These are phyloP conservation scores for Eucalyptus microcorys DNA, from an alignment of 345 rosid species.

Conservation along the genomic window DNA sequence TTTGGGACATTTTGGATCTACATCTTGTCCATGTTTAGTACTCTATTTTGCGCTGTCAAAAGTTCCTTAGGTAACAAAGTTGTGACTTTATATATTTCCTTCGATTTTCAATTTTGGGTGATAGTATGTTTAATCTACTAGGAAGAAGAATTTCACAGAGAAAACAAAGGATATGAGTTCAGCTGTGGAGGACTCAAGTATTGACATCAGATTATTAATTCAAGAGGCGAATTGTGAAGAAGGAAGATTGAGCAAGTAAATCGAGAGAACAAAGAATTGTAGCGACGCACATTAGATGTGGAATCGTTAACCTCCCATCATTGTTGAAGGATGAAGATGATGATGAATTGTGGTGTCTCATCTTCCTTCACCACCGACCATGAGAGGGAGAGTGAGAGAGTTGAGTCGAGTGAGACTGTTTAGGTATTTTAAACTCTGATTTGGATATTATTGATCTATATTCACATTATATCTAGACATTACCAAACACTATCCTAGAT, in stretches of 20 bases:
- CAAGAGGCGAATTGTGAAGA: not conserved
- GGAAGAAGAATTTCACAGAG: not conserved
- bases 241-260: not conserved
- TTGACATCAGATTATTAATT: not conserved
- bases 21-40: constrained; percentile 21
- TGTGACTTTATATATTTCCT: constrained; percentile 9
- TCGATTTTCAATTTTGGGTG: not conserved
- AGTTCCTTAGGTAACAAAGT: not conserved
- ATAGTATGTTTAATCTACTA: not conserved
- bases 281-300: not conserved
- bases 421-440: not conserved
- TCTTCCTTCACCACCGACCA: not conserved
- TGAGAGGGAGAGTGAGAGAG: not conserved
- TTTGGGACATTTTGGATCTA: constrained; percentile 22
- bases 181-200: constrained; percentile 13
- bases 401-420: not conserved
- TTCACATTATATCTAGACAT: not conserved
- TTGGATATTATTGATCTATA: not conserved
- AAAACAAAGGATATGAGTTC: constrained; percentile 6
- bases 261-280: not conserved
- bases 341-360: not conserved
- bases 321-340: not conserved
- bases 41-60: constrained; percentile 10
- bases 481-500: not conserved
- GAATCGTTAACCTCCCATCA: not conserved